Percentiles rank a stretch among this genome's conserved stretches.
These are phyloP conservation scores for Penicillium brasilianum DNA, from an alignment of 2,329 filamentous ascomycete species.

Conservation along the genomic window DNA sequence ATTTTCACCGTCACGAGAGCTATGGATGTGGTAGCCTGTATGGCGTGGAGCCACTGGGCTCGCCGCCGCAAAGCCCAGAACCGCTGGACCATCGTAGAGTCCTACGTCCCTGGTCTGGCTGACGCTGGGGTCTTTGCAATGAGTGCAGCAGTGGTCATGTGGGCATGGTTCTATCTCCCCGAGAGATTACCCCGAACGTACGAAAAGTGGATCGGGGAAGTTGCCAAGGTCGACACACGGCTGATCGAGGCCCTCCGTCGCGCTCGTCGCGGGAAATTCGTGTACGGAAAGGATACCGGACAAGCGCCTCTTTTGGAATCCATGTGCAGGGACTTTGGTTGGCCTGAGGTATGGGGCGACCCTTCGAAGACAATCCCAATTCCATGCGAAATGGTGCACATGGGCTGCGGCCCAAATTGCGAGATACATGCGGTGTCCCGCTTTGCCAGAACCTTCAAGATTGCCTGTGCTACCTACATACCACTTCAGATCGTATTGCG, in stretches of 20 bases:
- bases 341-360: conserved; percentile 74
- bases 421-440: conserved; percentile 74
- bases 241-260: conserved; percentile 75
- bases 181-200: conserved; percentile 73
- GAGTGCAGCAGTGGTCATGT: conserved; percentile 80
- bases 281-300: conserved; percentile 75
- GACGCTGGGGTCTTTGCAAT: conserved; percentile 74
- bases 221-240: conserved; percentile 74
- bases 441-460: conserved; percentile 71
- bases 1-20: conserved; percentile 77
- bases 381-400: conserved; percentile 83
- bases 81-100: conserved; percentile 46
- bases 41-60: conserved; percentile 64
- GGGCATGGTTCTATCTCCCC: conserved; percentile 83
- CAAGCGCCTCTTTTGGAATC: conserved; percentile 69
- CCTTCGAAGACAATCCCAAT: conserved; percentile 72
- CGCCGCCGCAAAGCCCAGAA: conserved; percentile 37
- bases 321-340: conserved; percentile 74
- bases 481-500: conserved; percentile 73
- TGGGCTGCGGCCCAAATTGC: conserved; percentile 72
- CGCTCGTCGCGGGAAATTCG: conserved; percentile 65
- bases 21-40: conserved; percentile 70
- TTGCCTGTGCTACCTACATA: conserved; percentile 76
- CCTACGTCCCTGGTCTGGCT: conserved; percentile 51
- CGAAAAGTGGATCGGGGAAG: conserved; percentile 79